Evolutionary conservation across 495 filamentous ascomycete genomes (phyloP).

Genomic region (Penicillium daleae): DNA sequence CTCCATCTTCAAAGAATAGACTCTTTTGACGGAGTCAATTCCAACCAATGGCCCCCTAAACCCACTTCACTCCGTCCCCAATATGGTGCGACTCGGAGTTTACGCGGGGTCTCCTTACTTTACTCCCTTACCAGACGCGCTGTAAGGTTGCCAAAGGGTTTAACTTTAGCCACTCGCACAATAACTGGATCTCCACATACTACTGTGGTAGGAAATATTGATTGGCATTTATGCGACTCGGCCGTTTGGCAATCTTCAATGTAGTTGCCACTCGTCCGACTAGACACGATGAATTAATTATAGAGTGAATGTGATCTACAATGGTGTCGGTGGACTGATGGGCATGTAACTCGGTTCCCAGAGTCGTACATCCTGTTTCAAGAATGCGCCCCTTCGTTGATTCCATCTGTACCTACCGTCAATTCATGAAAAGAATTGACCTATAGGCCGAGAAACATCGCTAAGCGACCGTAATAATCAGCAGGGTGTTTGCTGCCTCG

Average conservation of each 20-base stretch:
- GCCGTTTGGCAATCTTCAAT: slow-evolving; percentile 26
- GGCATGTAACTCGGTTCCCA: slow-evolving; percentile 12
- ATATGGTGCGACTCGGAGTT: slow-evolving; percentile 23
- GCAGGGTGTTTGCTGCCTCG: slow-evolving; percentile 18
- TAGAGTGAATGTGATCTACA: slow-evolving; percentile 9
- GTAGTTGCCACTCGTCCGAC: slow-evolving; percentile 8
- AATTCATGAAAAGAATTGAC: neutral
- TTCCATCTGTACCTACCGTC: neutral
- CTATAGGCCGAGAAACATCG: neutral
- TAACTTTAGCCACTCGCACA: slow-evolving; percentile 23
- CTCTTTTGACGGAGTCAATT: slow-evolving; percentile 2
- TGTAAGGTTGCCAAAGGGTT: slow-evolving; percentile 22
- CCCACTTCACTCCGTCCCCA: slow-evolving; percentile 4
- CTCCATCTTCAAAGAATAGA: slow-evolving; percentile 1
- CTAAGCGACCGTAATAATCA: neutral
- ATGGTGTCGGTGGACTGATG: neutral
- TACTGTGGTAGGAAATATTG: neutral
- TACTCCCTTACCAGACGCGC: slow-evolving; percentile 18
- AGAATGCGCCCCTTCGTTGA: slow-evolving; percentile 15
- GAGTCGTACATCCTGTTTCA: slow-evolving; percentile 4
- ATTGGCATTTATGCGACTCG: slow-evolving; percentile 27
- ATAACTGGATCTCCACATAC: neutral
- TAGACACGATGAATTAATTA: slow-evolving; percentile 7
- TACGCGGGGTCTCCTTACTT: slow-evolving; percentile 29
- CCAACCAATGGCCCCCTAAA: slow-evolving; percentile 13